Percentiles rank a stretch among this genome's conserved stretches.
Evolutionary conservation across 192 early-diverging fungal genomes (phyloP).

Genomic region (Allomyces javanicus): DNA sequence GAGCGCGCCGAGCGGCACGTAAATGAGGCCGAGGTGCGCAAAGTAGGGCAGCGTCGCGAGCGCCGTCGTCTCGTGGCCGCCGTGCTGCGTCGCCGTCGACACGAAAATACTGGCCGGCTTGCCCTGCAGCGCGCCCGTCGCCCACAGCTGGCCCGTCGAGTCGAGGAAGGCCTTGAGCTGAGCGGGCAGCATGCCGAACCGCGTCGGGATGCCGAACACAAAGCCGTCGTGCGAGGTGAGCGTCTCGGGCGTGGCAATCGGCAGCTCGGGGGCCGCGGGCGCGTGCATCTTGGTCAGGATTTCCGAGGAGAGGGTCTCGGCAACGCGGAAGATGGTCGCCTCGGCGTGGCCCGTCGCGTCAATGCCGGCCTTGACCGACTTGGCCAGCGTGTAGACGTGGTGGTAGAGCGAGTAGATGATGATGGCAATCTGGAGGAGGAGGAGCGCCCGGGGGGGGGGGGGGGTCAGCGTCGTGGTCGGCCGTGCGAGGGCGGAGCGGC

Average conservation of each 20-base stretch:
- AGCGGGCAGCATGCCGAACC: slow-evolving; percentile 51
- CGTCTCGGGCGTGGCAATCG: slow-evolving; percentile 14
- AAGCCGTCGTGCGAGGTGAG: slow-evolving; percentile 27
- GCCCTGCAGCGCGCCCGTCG: not conserved
- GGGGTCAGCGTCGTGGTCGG: no score
- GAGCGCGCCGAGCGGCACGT: slow-evolving; percentile 46
- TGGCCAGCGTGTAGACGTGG: slow-evolving; percentile 4
- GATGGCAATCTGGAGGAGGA: slow-evolving; percentile 3
- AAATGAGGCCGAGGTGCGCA: slow-evolving; percentile 62
- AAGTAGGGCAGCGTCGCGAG: slow-evolving; percentile 42
- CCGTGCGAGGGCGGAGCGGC: no score
- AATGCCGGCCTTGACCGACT: slow-evolving; percentile 33
- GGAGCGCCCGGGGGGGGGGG: no score
- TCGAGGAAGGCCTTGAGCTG: slow-evolving; percentile 59
- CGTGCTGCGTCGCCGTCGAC: slow-evolving; percentile 52
- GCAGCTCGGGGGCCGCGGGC: slow-evolving; percentile 18
- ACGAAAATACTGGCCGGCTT: slow-evolving; percentile 35
- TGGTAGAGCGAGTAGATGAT: slow-evolving; percentile 11
- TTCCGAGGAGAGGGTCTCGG: slow-evolving; percentile 36
- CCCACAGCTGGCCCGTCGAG: slow-evolving; percentile 34
- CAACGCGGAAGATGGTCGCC: slow-evolving; percentile 23
- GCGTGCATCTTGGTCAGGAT: slow-evolving; percentile 33
- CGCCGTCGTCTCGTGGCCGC: slow-evolving; percentile 60
- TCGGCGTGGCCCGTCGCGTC: slow-evolving; percentile 17
- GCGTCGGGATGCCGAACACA: slow-evolving; percentile 37